Evolutionary conservation across 306 rosid species (phyloP).

Genomic region (Sicyos edulis): DNA sequence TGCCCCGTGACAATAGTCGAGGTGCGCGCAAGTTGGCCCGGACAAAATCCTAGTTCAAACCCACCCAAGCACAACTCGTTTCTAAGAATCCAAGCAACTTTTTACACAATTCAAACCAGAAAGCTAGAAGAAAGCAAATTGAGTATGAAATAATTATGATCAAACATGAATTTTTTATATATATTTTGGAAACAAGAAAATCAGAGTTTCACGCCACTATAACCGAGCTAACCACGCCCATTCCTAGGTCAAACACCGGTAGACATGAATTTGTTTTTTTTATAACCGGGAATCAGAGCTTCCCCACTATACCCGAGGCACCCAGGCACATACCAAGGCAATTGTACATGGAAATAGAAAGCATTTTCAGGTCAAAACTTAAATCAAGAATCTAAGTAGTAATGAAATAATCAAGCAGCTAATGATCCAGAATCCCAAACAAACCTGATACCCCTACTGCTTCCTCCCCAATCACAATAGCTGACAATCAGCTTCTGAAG

Average conservation of each 20-base stretch:
- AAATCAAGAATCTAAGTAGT: background rate
- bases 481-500: slow-evolving; percentile 71
- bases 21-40: too few species aligned
- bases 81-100: background rate
- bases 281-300: too few species aligned
- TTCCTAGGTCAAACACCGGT: too few species aligned
- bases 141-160: background rate
- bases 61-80: background rate
- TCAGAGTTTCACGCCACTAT: too few species aligned
- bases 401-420: background rate
- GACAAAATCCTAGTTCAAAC: too few species aligned
- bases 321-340: too few species aligned
- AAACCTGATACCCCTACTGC: slow-evolving; percentile 86
- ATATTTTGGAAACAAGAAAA: too few species aligned
- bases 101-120: background rate
- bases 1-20: too few species aligned
- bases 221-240: too few species aligned
- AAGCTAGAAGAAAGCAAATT: background rate
- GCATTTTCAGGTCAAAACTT: background rate
- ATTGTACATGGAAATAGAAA: background rate
- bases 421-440: background rate
- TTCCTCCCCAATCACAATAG: slow-evolving; percentile 82
- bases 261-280: too few species aligned
- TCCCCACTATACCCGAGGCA: too few species aligned
- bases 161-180: background rate